Evolutionary conservation across 176 grass and related monocot genomes (phyloP).

Genomic region (Pharus latifolius): DNA sequence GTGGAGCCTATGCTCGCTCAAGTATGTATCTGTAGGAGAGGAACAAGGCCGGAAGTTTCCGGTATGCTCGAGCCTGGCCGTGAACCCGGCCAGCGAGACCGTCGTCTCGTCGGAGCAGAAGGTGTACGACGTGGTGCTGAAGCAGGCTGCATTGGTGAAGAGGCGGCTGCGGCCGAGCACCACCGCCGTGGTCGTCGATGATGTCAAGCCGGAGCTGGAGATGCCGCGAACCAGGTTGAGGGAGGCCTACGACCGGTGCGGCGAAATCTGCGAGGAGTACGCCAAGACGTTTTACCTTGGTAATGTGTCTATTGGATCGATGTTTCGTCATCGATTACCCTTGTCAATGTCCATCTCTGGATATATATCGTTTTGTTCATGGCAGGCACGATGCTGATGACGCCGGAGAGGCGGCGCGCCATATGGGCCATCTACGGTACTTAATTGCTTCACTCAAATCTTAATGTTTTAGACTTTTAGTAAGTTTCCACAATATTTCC

Average conservation of each 20-base stretch:
- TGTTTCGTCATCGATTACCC: too few species aligned
- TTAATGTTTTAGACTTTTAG: too few species aligned
- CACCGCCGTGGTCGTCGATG: background rate
- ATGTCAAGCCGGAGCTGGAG: slow-evolving; percentile 17
- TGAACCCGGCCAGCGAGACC: slow-evolving; percentile 37
- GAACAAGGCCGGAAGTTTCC: slow-evolving; percentile 1
- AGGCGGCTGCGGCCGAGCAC: slow-evolving; percentile 14
- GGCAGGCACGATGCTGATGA: slow-evolving; percentile 92
- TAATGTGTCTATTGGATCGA: too few species aligned
- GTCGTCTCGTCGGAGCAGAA: slow-evolving; percentile 69
- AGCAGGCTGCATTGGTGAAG: slow-evolving; percentile 72
- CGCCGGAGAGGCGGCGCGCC: slow-evolving; percentile 70
- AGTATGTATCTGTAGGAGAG: slow-evolving; percentile 35
- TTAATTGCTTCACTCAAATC: background rate
- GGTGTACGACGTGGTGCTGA: slow-evolving; percentile 83
- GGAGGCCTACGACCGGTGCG: slow-evolving; percentile 64
- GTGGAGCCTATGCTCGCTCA: slow-evolving; percentile 32
- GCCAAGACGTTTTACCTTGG: slow-evolving; percentile 97
- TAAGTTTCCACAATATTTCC: too few species aligned
- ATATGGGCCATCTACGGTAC: slow-evolving; percentile 99
- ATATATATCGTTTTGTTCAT: too few species aligned
- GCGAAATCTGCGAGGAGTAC: slow-evolving; percentile 84
- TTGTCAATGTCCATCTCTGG: too few species aligned
- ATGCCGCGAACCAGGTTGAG: slow-evolving; percentile 48
- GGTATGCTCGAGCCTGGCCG: slow-evolving; percentile 51